Percentiles rank a stretch among this genome's conserved stretches.
Evolutionary conservation across 2,329 filamentous ascomycete species (phyloP).

Genomic region (Hypoxylon sp.): DNA sequence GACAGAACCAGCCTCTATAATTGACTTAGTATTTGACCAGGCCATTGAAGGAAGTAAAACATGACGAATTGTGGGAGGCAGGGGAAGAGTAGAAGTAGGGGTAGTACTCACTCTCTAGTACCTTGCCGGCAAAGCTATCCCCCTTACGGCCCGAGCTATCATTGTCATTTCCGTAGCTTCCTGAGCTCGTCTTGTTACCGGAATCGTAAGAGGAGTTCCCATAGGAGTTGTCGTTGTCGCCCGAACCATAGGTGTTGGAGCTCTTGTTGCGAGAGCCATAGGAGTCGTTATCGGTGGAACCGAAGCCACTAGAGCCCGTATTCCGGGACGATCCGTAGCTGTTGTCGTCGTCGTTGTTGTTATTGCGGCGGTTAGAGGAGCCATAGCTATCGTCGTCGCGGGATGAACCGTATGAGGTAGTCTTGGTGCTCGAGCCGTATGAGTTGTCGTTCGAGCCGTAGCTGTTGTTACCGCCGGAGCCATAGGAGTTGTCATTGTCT

Average conservation of each 20-base stretch:
- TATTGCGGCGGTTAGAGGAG: conserved; percentile 22
- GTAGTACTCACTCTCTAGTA: conserved; percentile 64
- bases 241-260: conserved; percentile 47
- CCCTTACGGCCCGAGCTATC: conserved; percentile 41
- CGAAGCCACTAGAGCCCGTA: conserved; percentile 31
- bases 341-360: conserved; percentile 14
- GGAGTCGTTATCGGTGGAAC: conserved; percentile 32
- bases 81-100: not conserved
- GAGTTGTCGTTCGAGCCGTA: conserved; percentile 11
- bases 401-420: not conserved
- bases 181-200: conserved; percentile 34
- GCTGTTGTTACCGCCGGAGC: conserved; percentile 3
- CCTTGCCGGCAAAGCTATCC: conserved; percentile 68
- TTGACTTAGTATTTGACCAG: conserved; percentile 14
- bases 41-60: not conserved
- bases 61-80: not conserved
- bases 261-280: conserved; percentile 41
- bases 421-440: not conserved
- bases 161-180: conserved; percentile 37
- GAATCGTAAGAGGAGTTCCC: conserved; percentile 43
- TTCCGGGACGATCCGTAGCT: conserved; percentile 7
- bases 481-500: conserved; percentile 3
- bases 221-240: conserved; percentile 50
- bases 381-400: conserved; percentile 29
- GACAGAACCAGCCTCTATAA: conserved; percentile 62